Evolutionary conservation across 2,329 filamentous ascomycete genomes (phyloP).

Genomic region (Neofusicoccum laricinum): DNA sequence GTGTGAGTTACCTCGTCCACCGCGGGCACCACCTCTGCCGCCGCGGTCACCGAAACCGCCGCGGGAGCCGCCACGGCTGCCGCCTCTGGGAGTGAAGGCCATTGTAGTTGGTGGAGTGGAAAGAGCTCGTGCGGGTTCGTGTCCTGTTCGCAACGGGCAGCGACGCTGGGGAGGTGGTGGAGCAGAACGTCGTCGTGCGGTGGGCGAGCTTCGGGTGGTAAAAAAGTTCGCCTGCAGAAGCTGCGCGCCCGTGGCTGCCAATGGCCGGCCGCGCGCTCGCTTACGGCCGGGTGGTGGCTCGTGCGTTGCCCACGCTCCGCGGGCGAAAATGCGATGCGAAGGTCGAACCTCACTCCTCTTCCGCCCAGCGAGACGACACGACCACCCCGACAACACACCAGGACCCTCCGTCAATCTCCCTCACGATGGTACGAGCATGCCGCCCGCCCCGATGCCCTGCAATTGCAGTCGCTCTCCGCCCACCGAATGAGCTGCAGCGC

Average conservation of each 20-base stretch:
- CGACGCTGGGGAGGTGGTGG: constrained; percentile 4
- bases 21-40: constrained; percentile 24
- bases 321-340: constrained; percentile 18
- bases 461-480: not conserved
- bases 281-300: constrained; percentile 9
- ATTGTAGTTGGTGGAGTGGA: constrained; percentile 24
- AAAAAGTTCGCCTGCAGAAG: constrained; percentile 16
- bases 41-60: constrained; percentile 17
- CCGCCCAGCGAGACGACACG: constrained; percentile 20
- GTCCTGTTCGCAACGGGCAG: not conserved
- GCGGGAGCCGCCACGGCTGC: constrained; percentile 19
- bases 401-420: constrained; percentile 35
- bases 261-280: constrained; percentile 10
- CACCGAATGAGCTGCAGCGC: constrained; percentile 1
- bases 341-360: constrained; percentile 24
- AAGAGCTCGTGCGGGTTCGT: not conserved
- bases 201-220: constrained; percentile 10
- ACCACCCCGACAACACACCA: constrained; percentile 26
- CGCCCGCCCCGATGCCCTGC: constrained; percentile 4
- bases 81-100: constrained; percentile 49
- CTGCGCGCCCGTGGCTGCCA: constrained; percentile 12
- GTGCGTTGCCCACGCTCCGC: constrained; percentile 9
- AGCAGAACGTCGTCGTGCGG: constrained; percentile 2
- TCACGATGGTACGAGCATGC: constrained; percentile 40
- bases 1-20: constrained; percentile 36